Conservation (phyloP, 108 stramenopile genomes). For the Skeletonema costatum region DNA sequence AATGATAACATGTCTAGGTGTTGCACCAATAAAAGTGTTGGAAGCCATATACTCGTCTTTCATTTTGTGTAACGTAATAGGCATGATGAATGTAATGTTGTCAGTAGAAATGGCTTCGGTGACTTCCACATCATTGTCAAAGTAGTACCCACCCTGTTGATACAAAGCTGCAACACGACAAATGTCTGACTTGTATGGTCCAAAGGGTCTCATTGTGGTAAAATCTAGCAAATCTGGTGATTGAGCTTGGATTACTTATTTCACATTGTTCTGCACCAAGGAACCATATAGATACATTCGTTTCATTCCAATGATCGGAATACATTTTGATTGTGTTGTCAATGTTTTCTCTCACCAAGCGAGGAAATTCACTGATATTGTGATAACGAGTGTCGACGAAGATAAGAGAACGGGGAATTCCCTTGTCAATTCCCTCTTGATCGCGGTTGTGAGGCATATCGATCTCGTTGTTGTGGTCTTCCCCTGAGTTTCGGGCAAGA, state of each 20-base stretch:
- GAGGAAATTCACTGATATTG: neutral
- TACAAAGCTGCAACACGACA: slow-evolving; percentile 1
- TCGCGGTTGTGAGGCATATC: no score
- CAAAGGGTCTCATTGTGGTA: neutral
- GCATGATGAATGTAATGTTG: neutral
- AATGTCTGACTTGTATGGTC: neutral
- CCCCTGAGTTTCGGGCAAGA: no score
- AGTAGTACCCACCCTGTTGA: neutral
- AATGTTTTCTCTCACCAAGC: neutral
- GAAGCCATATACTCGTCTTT: neutral
- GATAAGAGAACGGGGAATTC: no score
- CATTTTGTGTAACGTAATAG: neutral
- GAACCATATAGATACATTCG: neutral
- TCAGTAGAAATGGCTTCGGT: neutral
- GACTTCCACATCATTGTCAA: slow-evolving; percentile 2
- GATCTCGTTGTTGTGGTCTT: no score
- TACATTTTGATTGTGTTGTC: neutral
- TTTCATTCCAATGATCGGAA: neutral
- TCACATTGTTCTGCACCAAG: neutral
- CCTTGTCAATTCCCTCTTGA: no score
- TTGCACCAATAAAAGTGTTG: neutral
- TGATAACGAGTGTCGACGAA: neutral
- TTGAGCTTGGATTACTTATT: neutral
- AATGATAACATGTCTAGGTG: neutral
- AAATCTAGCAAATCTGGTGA: neutral